phyloP scores from a whole-genome alignment of 495 filamentous ascomycete species.

The Articulospora tetracladia region DNA sequence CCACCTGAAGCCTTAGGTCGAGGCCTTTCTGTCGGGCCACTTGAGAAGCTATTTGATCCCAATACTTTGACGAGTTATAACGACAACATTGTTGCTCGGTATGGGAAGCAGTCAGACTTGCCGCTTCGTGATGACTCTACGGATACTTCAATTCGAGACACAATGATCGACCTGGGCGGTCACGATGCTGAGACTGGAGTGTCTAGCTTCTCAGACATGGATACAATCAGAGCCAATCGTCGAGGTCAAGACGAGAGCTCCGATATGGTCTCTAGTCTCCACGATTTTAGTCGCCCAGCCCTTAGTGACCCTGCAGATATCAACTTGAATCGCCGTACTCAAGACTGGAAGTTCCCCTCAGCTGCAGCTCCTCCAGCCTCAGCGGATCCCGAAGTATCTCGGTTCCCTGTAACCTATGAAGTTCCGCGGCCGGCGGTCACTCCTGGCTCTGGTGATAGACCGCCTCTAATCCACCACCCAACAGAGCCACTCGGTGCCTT shows the following conservation, averaged over 20 bases:
- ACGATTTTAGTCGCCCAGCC: conserved; percentile 42
- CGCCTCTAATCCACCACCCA: conserved; percentile 43
- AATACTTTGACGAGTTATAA: conserved; percentile 53
- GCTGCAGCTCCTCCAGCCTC: conserved; percentile 35
- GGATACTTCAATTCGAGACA: conserved; percentile 46
- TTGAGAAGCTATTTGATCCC: conserved; percentile 54
- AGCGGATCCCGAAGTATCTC: conserved; percentile 44
- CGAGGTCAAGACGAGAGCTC: conserved; percentile 32
- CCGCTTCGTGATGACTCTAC: conserved; percentile 49
- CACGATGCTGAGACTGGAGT: conserved; percentile 36
- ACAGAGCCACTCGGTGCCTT: conserved; percentile 44
- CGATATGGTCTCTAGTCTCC: conserved; percentile 25
- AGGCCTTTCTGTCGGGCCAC: conserved; percentile 36
- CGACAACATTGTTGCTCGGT: conserved; percentile 50
- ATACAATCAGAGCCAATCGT: conserved; percentile 48
- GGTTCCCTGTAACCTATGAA: conserved; percentile 33
- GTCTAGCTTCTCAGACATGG: conserved; percentile 53
- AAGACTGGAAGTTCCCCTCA: conserved; percentile 61
- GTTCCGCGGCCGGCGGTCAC: conserved; percentile 18
- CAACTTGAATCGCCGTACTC: conserved; percentile 45
- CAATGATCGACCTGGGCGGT: conserved; percentile 54
- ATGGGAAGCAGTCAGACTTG: conserved; percentile 48
- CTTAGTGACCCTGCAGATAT: conserved; percentile 46
- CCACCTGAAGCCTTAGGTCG: conserved; percentile 44
- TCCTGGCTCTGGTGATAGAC: conserved; percentile 32